phyloP scores from a whole-genome alignment of 2,329 filamentous ascomycete genomes.

The Calonectria leucothoes region DNA sequence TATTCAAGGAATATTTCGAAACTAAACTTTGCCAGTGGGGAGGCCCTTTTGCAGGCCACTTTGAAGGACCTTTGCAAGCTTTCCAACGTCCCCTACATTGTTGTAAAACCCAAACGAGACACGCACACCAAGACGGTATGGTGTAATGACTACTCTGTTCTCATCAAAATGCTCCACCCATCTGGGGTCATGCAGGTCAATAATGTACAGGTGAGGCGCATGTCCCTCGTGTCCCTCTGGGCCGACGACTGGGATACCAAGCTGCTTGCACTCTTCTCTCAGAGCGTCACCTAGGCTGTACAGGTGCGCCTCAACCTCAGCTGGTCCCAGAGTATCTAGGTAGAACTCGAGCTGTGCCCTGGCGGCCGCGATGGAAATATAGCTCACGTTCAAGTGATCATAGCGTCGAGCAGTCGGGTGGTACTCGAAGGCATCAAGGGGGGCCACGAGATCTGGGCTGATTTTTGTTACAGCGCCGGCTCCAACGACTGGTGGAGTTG shows the following conservation, averaged over 20 bases:
- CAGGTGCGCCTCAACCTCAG: conserved; percentile 40
- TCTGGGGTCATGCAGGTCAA: conserved; percentile 33
- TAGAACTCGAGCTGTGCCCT: conserved; percentile 42
- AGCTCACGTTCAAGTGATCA: conserved; percentile 45
- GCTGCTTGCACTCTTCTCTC: conserved; percentile 20
- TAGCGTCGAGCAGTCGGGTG: conserved; percentile 42
- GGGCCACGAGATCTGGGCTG: conserved; percentile 32
- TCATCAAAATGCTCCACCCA: conserved; percentile 37
- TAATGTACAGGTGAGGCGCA: conserved; percentile 45
- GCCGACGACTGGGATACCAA: conserved; percentile 38
- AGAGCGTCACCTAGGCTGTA: conserved; percentile 39
- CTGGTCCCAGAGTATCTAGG: conserved; percentile 38
- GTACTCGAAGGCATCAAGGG: conserved; percentile 28
- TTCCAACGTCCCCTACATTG: conserved; percentile 12
- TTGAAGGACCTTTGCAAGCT: background rate
- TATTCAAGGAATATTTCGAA: background rate
- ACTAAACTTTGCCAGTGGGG: background rate
- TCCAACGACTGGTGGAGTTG: conserved; percentile 43
- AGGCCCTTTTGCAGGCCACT: background rate
- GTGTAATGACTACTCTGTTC: conserved; percentile 29
- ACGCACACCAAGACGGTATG: conserved; percentile 40
- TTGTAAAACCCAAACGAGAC: conserved; percentile 36
- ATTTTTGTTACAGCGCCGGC: conserved; percentile 37
- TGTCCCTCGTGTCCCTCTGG: conserved; percentile 31
- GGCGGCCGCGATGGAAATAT: conserved; percentile 37